Base-by-base conservation (phyloP, 2,329 filamentous ascomycete species). In the Epichloe gansuensis region DNA sequence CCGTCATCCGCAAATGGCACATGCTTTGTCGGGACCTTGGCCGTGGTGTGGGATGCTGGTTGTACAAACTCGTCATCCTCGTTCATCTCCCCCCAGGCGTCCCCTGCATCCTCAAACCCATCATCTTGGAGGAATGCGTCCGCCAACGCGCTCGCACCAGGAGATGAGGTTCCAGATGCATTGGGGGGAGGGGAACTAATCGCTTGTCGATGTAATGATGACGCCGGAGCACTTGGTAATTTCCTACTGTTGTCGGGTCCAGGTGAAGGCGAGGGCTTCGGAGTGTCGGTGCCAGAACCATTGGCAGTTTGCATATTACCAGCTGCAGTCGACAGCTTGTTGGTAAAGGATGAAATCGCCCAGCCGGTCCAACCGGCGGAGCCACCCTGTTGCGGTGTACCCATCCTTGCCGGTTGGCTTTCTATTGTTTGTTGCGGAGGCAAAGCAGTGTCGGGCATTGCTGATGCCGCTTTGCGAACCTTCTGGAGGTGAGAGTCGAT, bases 341-440 rank as follows among this genome's bases (percentile, higher is more conserved):
- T 97, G 2, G 93, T 97, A 64, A 98, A 98, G 1, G 89, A 96
- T 0, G 93, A 97, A 51, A 98, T 96, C 1, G 93, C 93, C 93
- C 93, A 98, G 12, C 93, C 93, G 1, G 93, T 82, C 93, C 93
- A 97, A 17, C 66, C 61, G 5, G 61, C 55, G n/a, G 59, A 54
- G n/a, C 58, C 65, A 39, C 82, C 82, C 2, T 77, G 71, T 54
- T 89, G 85, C 1, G 89, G 84, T 1, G 87, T 93, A 56, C 84
- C 83, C 75, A 95, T 93, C 36, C 88, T 80, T 1, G 87, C 84
- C 1, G 78, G 76, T 21, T 69, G 71, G 4, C 72, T 71, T 12
- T 75, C 66, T 3, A 77, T 69, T 13, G 77, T 68, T 25, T 72
- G 72, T 17, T 83, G 75, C 0, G 87, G 79, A 39, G 89, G 86